A percentile compares a stretch with the other conserved stretches of the same genome.
These are phyloP conservation scores for Brassica napus DNA, from an alignment of 345 rosid genomes.

Conservation along the genomic window Da-Ae NC_063441.1:21814501-21815000, in stretches of 20 bases:
- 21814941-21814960: slow-evolving; percentile 20
- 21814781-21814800: not conserved
- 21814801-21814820: not conserved
- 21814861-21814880: slow-evolving; percentile 52
- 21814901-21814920: slow-evolving; percentile 74
- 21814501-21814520: slow-evolving; percentile 57
- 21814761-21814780: not conserved
- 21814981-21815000: not conserved
- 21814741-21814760: slow-evolving; percentile 8
- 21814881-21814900: slow-evolving; percentile 87
- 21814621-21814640: slow-evolving; percentile 17
- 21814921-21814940: slow-evolving; percentile 64
- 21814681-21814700: slow-evolving; percentile 75
- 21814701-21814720: slow-evolving; percentile 69
- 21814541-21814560: not conserved
- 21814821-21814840: slow-evolving; percentile 86
- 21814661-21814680: slow-evolving; percentile 74
- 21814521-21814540: slow-evolving; percentile 64
- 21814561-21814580: not conserved
- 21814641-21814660: slow-evolving; percentile 69
- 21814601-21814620: slow-evolving; percentile 1
- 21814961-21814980: slow-evolving; percentile 8
- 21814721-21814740: slow-evolving; percentile 73
- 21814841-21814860: slow-evolving; percentile 90
- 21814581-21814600: not conserved